These are phyloP conservation scores for Bipolaris bicolor DNA, from an alignment of 2,329 filamentous ascomycete species.

Conservation along the genomic window DNA sequence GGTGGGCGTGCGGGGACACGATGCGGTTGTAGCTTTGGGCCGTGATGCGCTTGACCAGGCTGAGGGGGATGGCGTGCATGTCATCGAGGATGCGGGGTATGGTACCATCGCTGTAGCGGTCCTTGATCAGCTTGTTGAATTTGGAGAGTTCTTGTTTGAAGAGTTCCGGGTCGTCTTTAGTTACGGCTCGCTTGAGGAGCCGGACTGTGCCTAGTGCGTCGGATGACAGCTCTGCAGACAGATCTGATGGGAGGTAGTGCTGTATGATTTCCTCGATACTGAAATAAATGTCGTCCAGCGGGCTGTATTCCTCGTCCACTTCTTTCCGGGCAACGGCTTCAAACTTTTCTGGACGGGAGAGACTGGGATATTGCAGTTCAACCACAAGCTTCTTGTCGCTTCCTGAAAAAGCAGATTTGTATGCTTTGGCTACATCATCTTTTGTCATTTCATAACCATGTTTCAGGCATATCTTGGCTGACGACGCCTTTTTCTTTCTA, in stretches of 20 bases:
- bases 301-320: conserved; percentile 52
- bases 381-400: conserved; percentile 58
- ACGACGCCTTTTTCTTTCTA: conserved; percentile 19
- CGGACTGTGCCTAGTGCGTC: conserved; percentile 76
- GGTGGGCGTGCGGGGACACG: conserved; percentile 86
- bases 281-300: conserved; percentile 74
- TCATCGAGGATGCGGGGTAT: conserved; percentile 74
- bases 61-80: conserved; percentile 71
- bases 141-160: conserved; percentile 75
- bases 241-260: conserved; percentile 76
- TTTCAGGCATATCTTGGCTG: conserved; percentile 36
- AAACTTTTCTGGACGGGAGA: conserved; percentile 67
- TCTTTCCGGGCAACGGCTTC: conserved; percentile 38
- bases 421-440: conserved; percentile 53
- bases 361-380: conserved; percentile 83
- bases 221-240: conserved; percentile 72
- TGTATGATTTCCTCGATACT: conserved; percentile 67
- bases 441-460: conserved; percentile 52
- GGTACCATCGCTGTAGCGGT: conserved; percentile 70
- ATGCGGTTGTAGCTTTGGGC: conserved; percentile 90
- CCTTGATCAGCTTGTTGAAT: conserved; percentile 76
- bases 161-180: conserved; percentile 68
- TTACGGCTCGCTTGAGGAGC: conserved; percentile 75
- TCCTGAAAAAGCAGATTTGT: conserved; percentile 58
- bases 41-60: conserved; percentile 75